These are phyloP conservation scores for Helenozyma rhizophorensis DNA, from an alignment of 805 yeast genomes.

Conservation along the genomic window DNA sequence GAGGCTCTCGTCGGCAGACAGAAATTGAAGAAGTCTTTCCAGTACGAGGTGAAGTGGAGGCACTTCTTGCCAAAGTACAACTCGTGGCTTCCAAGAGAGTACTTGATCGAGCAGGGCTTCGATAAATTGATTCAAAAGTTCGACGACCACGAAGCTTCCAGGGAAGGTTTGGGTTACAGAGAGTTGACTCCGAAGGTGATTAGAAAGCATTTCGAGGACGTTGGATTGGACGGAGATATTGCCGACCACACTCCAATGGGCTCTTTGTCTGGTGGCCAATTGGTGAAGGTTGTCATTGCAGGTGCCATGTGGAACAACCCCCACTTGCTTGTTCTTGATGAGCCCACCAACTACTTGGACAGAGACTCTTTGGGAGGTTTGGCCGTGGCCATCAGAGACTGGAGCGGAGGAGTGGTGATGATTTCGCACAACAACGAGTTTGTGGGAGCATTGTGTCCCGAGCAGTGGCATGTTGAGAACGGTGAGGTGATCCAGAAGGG, in stretches of 20 bases:
- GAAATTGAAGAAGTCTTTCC: conserved; percentile 93
- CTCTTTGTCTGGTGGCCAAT: conserved; percentile 94
- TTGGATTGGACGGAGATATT: conserved; percentile 95
- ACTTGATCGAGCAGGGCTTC: conserved; percentile 54
- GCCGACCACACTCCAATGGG: conserved; percentile 98
- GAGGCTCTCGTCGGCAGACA: conserved; percentile 98
- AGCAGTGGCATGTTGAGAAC: conserved; percentile 95
- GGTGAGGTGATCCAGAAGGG: conserved; percentile 88
- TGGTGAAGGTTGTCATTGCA: conserved; percentile 96
- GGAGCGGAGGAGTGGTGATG: conserved; percentile 98
- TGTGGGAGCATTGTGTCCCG: conserved; percentile 96
- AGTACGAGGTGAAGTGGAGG: conserved; percentile 94
- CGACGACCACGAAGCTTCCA: conserved; percentile 46
- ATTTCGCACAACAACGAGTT: conserved; percentile 96
- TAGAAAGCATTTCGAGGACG: conserved; percentile 94
- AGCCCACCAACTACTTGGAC: conserved; percentile 97
- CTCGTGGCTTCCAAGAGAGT: conserved; percentile 88
- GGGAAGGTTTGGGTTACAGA: conserved; percentile 49
- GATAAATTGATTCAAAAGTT: conserved; percentile 41
- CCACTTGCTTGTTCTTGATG: conserved; percentile 91
- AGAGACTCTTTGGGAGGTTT: conserved; percentile 97
- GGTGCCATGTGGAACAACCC: conserved; percentile 99
- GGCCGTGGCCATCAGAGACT: conserved; percentile 95
- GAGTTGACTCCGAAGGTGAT: conserved; percentile 80
- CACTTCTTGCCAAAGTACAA: conserved; percentile 89